Percentiles rank a stretch among this genome's conserved stretches.
Conservation (phyloP, 306 rosid genomes). For the barrel medic (Medicago truncatula) region DNA sequence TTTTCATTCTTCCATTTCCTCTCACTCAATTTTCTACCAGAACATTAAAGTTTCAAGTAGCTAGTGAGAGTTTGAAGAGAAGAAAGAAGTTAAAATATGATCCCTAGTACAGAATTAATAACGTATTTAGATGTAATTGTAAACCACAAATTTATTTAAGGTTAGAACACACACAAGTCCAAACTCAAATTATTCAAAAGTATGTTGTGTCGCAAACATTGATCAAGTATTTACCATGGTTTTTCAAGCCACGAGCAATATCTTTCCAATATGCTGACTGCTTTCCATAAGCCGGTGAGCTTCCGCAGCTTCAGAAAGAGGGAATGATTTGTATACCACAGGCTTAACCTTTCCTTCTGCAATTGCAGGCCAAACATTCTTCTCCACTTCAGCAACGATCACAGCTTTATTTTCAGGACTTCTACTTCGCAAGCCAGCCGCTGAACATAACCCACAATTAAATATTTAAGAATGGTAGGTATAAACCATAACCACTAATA, state of each 20-base stretch:
- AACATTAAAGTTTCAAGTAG: too few relatives aligned
- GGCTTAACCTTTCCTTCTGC: constrained; percentile 77
- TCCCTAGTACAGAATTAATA: not conserved
- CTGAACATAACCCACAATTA: constrained; percentile 51
- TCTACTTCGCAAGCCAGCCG: constrained; percentile 74
- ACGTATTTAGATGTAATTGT: not conserved
- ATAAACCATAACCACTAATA: not conserved
- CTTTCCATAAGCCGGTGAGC: constrained; percentile 81
- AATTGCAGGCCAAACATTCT: constrained; percentile 95
- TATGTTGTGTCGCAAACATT: not conserved
- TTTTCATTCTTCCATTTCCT: not conserved
- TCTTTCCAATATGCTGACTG: constrained; percentile 80
- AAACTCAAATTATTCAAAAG: constrained; percentile 8
- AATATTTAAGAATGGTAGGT: not conserved
- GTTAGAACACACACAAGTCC: not conserved
- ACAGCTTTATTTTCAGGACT: constrained; percentile 70
- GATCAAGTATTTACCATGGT: not conserved
- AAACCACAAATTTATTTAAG: constrained; percentile 8
- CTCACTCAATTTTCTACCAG: not conserved
- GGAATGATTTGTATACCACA: constrained; percentile 63
- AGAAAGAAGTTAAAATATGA: not conserved
- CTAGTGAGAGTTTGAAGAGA: not conserved
- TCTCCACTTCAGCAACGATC: constrained; percentile 81
- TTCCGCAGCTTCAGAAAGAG: constrained; percentile 72
- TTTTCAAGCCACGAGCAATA: constrained; percentile 64